Evolutionary conservation across 2,329 filamentous ascomycete species (phyloP).

Genomic region (Sclerotiophoma versabilis): DNA sequence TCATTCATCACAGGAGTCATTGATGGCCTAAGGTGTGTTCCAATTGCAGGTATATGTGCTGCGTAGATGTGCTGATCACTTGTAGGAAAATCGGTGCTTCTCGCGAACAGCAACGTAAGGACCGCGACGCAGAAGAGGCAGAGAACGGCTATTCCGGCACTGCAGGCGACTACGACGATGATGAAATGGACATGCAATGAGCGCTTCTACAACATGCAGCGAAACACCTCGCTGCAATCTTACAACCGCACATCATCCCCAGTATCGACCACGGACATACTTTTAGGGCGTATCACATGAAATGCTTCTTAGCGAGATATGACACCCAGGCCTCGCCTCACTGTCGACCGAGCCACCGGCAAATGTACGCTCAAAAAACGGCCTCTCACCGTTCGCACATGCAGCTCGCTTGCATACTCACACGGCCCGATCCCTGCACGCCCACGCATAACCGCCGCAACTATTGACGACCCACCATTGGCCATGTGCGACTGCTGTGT

Average conservation of each 20-base stretch:
- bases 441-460: slow-evolving; percentile 18
- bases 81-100: slow-evolving; percentile 78
- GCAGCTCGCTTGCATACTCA: slow-evolving; percentile 17
- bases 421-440: slow-evolving; percentile 17
- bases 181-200: slow-evolving; percentile 50
- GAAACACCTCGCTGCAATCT: background rate
- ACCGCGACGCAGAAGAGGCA: slow-evolving; percentile 75
- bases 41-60: too few relatives aligned
- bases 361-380: slow-evolving; percentile 4
- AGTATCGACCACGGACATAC: background rate
- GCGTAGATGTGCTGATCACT: slow-evolving; percentile 12
- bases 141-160: slow-evolving; percentile 62
- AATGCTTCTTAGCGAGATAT: background rate
- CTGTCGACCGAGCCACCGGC: slow-evolving; percentile 5
- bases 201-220: background rate
- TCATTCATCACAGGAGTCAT: slow-evolving; percentile 85
- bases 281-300: slow-evolving; percentile 3
- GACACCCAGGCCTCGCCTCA: background rate
- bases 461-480: slow-evolving; percentile 15
- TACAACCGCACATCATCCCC: background rate
- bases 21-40: slow-evolving; percentile 72
- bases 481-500: slow-evolving; percentile 8
- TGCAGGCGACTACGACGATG: slow-evolving; percentile 68
- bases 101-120: slow-evolving; percentile 76
- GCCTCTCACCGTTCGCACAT: slow-evolving; percentile 6